Percentiles rank a stretch among this genome's conserved stretches.
Conservation (phyloP, 169 alveolate genomes). For the Theileria orientalis region DNA sequence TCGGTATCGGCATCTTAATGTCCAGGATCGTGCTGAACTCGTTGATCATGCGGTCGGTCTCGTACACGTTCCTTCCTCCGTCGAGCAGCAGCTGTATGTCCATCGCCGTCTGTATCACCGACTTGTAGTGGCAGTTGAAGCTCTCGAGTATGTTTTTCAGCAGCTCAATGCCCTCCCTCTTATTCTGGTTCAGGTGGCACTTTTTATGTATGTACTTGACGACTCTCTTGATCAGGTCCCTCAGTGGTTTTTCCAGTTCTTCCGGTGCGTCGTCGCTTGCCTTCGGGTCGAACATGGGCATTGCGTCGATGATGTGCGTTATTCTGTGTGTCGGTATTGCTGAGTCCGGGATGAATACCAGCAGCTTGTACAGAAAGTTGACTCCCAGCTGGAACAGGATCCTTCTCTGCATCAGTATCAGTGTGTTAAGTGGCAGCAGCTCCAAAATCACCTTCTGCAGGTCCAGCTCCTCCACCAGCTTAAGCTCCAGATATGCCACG, state of each 20-base stretch:
- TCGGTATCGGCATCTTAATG: neutral
- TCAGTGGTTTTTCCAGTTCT: neutral
- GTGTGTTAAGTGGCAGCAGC: constrained; percentile 35
- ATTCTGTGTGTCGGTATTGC: constrained; percentile 16
- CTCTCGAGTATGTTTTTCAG: neutral
- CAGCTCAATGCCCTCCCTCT: neutral
- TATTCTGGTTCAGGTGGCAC: neutral
- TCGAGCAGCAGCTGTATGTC: neutral
- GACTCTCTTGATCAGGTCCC: neutral
- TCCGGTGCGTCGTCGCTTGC: neutral
- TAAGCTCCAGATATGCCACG: constrained; percentile 43
- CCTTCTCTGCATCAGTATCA: constrained; percentile 45
- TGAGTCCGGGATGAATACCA: constrained; percentile 42
- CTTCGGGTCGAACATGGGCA: neutral
- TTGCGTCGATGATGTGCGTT: neutral
- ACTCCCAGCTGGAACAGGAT: constrained; percentile 52
- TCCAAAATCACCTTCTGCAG: constrained; percentile 29
- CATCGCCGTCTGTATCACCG: neutral
- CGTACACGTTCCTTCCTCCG: neutral
- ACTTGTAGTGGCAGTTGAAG: neutral
- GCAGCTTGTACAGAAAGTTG: constrained; percentile 9
- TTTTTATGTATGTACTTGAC: neutral
- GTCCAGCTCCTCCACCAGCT: constrained; percentile 21
- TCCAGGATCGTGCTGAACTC: neutral
- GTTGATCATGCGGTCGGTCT: too few species aligned